Evolutionary conservation across 2,329 filamentous ascomycete species (phyloP).

Genomic region (Ceratocystis destructans): DNA sequence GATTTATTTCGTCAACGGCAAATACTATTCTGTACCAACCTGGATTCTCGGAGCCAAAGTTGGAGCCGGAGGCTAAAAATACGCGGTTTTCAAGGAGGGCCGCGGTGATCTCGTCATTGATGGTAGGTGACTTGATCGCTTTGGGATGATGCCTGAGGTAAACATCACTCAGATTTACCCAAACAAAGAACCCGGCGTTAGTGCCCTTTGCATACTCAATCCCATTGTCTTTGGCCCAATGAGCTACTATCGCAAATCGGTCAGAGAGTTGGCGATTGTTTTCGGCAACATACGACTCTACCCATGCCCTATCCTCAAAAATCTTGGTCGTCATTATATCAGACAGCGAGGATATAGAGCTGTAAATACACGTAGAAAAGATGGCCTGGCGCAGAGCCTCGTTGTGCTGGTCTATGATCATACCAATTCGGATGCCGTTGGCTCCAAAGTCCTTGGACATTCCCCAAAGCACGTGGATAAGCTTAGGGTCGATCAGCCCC

Average conservation of each 20-base stretch:
- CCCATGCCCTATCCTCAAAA: constrained; percentile 32
- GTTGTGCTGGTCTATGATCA: constrained; percentile 36
- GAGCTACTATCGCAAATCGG: constrained; percentile 29
- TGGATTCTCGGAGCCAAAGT: constrained; percentile 28
- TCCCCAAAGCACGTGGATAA: constrained; percentile 39
- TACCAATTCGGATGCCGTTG: constrained; percentile 41
- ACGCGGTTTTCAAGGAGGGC: constrained; percentile 25
- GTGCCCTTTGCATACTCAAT: constrained; percentile 34
- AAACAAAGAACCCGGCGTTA: constrained; percentile 44
- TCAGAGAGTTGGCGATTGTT: constrained; percentile 31
- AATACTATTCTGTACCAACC: constrained; percentile 32
- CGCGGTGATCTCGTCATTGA: constrained; percentile 24
- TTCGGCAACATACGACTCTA: constrained; percentile 31
- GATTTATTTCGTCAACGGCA: constrained; percentile 25
- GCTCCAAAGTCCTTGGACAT: constrained; percentile 42
- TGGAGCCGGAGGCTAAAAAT: constrained; percentile 28
- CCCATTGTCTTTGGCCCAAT: constrained; percentile 28
- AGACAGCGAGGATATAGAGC: constrained; percentile 33
- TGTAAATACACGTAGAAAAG: constrained; percentile 29
- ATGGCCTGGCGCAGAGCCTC: constrained; percentile 28
- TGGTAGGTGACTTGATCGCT: constrained; percentile 15
- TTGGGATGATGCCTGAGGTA: constrained; percentile 22
- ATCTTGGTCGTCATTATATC: constrained; percentile 31
- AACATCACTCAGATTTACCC: constrained; percentile 33
- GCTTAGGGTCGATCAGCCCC: constrained; percentile 34